Evolutionary conservation across 352 stramenopile genomes (phyloP), one percentile per base, ranked within the genome.

Genomic region (Blastocystis sp.): DNA sequence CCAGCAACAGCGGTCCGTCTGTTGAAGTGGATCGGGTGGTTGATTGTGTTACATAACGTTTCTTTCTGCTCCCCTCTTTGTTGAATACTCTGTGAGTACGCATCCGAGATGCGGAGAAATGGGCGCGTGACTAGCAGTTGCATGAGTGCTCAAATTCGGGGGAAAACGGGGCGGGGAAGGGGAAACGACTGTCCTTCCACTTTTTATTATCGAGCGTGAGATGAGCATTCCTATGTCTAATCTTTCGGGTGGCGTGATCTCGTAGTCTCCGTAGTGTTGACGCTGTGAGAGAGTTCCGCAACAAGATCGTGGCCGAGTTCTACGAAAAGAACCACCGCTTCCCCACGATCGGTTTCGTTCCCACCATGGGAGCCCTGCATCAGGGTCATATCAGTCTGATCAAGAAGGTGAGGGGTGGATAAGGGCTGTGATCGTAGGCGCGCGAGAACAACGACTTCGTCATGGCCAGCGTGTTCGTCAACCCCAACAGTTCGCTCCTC

Each of bases 351-450:
- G 97, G 96, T 0, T 97, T 99, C 78, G 96, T 99, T 34, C 97
- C 96, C 10, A 99, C 97, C 0, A 99, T 99, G 96, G 97, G 97
- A 89, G 96, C 96, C 14, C 92, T 99, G 7, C 97, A 99, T 90
- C 94, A 95, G 69, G 97, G 95, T n/a, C 94, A 98, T 90, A 84
- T 97, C 88, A 93, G 92, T 65, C 91, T 98, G 38, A 93, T 97
- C 56, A 90, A 92, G 67, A 90, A 40, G 45, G 43, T 90, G n/a
- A 45, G 11, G 14, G 28, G 88, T n/a, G n/a, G n/a, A n/a, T n/a
- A 84, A 11, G 11, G 52, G 82, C 59, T 92, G 0, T 92, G 90
- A 19, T n/a, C 45, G 88, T 71, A 95, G 88, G 95, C 96, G 48
- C 92, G 92, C 64, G 80, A 89, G 40, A 89, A 96, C 66, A 98